Evolutionary conservation across 1,284 basidiomycete genomes (phyloP).

Genomic region (Cryptococcus sp.): DNA sequence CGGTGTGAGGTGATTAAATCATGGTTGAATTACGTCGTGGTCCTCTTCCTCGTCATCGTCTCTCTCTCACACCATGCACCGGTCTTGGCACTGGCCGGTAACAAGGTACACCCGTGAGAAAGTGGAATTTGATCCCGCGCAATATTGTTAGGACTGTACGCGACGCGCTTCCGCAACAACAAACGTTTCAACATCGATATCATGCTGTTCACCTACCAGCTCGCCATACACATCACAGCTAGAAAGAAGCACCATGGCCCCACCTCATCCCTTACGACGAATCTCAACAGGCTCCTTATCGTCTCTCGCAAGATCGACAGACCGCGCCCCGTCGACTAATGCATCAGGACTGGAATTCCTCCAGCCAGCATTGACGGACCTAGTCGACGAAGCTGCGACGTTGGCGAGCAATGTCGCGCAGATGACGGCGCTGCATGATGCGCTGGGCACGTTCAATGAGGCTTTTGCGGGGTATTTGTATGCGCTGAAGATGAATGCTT

Average conservation of each 20-base stretch:
- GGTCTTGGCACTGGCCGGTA: background rate
- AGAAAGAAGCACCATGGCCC: background rate
- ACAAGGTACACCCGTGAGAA: background rate
- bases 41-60: background rate
- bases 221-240: background rate
- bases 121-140: background rate
- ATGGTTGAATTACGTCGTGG: background rate
- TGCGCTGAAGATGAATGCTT: constrained; percentile 89
- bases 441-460: constrained; percentile 85
- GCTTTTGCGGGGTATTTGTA: constrained; percentile 89
- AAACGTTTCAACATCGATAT: background rate
- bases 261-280: constrained; percentile 68
- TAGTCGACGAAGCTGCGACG: constrained; percentile 81
- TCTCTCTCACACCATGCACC: background rate
- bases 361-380: constrained; percentile 77
- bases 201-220: background rate
- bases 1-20: background rate
- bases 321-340: constrained; percentile 60
- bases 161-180: constrained; percentile 1
- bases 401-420: constrained; percentile 74
- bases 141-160: background rate
- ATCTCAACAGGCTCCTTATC: constrained; percentile 89
- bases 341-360: constrained; percentile 84
- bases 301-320: constrained; percentile 72
- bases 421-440: constrained; percentile 70